These are phyloP conservation scores for Acer campestre DNA, from an alignment of 345 rosid genomes.

Conservation along the genomic window DNA sequence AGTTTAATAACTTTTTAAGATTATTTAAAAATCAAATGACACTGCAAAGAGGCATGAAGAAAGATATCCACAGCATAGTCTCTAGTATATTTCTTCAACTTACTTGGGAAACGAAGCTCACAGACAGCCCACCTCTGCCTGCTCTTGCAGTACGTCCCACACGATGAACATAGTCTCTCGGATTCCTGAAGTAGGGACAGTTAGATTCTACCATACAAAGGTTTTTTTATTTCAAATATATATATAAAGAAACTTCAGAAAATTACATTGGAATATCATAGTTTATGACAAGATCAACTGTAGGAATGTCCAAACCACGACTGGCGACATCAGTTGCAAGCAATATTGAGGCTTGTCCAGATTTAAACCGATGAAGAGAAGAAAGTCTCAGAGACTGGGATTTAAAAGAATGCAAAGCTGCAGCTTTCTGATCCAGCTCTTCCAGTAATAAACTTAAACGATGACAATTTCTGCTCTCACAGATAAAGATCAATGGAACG, in stretches of 20 bases:
- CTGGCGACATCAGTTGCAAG: slow-evolving; percentile 96
- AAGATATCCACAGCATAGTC: neutral
- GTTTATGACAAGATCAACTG: slow-evolving; percentile 92
- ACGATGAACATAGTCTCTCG: slow-evolving; percentile 95
- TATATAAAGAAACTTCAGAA: neutral
- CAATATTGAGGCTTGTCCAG: slow-evolving; percentile 74
- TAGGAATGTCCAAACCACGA: slow-evolving; percentile 96
- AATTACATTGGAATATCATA: slow-evolving; percentile 90
- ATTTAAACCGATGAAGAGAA: slow-evolving; percentile 81
- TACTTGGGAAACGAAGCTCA: slow-evolving; percentile 86
- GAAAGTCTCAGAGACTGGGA: slow-evolving; percentile 79
- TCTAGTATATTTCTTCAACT: slow-evolving; percentile 10
- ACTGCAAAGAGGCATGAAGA: too few relatives aligned
- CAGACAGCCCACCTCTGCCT: slow-evolving; percentile 88
- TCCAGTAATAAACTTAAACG: slow-evolving; percentile 75
- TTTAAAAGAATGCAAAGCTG: slow-evolving; percentile 77
- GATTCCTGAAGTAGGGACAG: slow-evolving; percentile 48
- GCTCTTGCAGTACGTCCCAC: slow-evolving; percentile 99
- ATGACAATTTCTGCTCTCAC: slow-evolving; percentile 66
- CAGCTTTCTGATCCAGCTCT: slow-evolving; percentile 78
- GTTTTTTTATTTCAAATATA: neutral
- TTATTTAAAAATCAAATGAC: too few relatives aligned
- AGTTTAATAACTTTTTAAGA: too few relatives aligned
- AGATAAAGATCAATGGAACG: slow-evolving; percentile 10
- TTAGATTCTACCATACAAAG: slow-evolving; percentile 9